A percentile compares a stretch with the other conserved stretches of the same genome.
Evolutionary conservation across 768 basidiomycete genomes (phyloP).

Genomic region (Tulasnella sp.): DNA sequence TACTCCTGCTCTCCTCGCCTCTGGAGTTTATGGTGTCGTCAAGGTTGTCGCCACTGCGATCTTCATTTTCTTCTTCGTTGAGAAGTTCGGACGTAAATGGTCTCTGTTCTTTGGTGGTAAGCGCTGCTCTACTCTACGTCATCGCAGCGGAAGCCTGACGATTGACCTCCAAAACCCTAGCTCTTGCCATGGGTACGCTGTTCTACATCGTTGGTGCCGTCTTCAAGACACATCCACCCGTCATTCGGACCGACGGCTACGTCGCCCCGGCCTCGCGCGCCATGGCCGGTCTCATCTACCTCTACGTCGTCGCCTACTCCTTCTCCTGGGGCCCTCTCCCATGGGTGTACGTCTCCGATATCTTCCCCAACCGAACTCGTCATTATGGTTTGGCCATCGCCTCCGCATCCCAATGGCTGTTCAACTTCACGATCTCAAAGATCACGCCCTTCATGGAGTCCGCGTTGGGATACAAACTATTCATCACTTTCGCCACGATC

Average conservation of each 20-base stretch:
- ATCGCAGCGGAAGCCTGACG: too few relatives aligned
- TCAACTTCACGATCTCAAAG: slow-evolving; percentile 66
- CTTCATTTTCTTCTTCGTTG: slow-evolving; percentile 31
- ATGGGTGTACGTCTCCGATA: slow-evolving; percentile 56
- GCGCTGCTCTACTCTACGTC: neutral
- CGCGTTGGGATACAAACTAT: slow-evolving; percentile 59
- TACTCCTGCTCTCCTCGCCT: slow-evolving; percentile 28
- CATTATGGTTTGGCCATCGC: slow-evolving; percentile 70
- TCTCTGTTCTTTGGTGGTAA: slow-evolving; percentile 42
- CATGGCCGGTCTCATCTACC: slow-evolving; percentile 80
- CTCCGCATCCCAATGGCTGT: slow-evolving; percentile 74
- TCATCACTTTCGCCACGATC: slow-evolving; percentile 66
- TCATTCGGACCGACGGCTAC: slow-evolving; percentile 25
- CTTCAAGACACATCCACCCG: slow-evolving; percentile 64
- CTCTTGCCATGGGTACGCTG: slow-evolving; percentile 64
- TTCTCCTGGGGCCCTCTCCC: slow-evolving; percentile 76
- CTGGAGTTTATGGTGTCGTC: slow-evolving; percentile 32
- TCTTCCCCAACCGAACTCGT: slow-evolving; percentile 76
- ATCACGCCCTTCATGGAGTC: slow-evolving; percentile 55
- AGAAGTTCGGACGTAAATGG: slow-evolving; percentile 29
- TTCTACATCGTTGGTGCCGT: slow-evolving; percentile 82
- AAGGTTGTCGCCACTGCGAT: slow-evolving; percentile 31
- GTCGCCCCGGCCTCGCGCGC: slow-evolving; percentile 41
- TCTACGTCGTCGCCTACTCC: slow-evolving; percentile 81
- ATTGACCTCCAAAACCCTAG: slow-evolving; percentile 29